Conservation (phyloP, 140 eudicot genomes). For the Ambrosia hybrid region DNA sequence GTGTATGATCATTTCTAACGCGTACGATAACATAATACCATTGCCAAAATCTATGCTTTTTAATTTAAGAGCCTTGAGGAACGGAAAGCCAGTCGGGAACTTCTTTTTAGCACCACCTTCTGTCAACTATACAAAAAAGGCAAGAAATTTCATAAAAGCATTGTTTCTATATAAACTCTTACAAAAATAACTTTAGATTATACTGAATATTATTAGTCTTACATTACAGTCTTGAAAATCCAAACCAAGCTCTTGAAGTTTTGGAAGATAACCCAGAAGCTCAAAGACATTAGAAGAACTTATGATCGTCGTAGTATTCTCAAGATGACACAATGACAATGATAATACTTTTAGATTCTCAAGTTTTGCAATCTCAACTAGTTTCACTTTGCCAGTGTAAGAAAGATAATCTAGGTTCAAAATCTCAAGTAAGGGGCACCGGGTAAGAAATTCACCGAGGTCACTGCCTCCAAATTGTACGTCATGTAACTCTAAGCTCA, state of each 20-base stretch:
- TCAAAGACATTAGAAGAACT: neutral
- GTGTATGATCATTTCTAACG: too few relatives aligned
- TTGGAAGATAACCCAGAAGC: slow-evolving; percentile 10
- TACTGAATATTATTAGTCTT: neutral
- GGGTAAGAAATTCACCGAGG: neutral
- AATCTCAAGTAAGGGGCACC: slow-evolving; percentile 2
- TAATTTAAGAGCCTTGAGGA: neutral
- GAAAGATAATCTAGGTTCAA: neutral
- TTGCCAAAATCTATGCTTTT: neutral
- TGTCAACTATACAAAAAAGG: neutral
- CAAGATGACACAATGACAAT: neutral
- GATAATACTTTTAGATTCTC: neutral
- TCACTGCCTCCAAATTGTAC: neutral
- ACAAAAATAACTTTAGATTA: too few relatives aligned
- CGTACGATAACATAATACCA: neutral
- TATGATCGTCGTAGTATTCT: too few relatives aligned
- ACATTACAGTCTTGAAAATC: neutral
- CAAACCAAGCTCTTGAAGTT: slow-evolving; percentile 11
- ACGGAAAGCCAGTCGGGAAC: too few relatives aligned
- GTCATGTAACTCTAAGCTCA: neutral
- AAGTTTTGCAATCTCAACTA: slow-evolving; percentile 5
- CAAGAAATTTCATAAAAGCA: too few relatives aligned
- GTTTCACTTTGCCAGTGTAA: neutral
- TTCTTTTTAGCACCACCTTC: neutral
- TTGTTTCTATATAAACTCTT: too few relatives aligned